Base-by-base conservation (phyloP, 805 yeast species). In the Saccharomycopsis javanensis region DNA sequence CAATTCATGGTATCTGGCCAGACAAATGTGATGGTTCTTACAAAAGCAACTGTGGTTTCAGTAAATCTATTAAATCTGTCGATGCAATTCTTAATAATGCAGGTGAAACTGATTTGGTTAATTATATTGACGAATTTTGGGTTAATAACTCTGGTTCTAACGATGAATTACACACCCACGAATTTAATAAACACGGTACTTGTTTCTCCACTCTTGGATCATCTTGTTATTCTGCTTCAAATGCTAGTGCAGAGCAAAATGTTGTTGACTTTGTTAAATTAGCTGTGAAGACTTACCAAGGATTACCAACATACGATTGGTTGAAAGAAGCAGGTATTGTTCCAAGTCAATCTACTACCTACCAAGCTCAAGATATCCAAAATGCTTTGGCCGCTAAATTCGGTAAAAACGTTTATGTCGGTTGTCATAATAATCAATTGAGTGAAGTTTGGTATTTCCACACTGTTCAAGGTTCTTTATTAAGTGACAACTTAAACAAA, bases 171-270 rank as follows among this genome's bases (percentile, higher is more conserved):
- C 91, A 97, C 97, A 76, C 79, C 37, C 97, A 91, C 70, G 97
- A 91, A 70, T 91, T 80, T 76, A 90, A 91, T 73, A 91, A 90
- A 68, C 97, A 91, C 68, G 97, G 92, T 23, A 89, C 96, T 8
- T 91, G 97, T 71, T 82, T 89, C 77, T 80, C 83, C 53, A 89
- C 97, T 0, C 72, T 91, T 51, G 59, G 51, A 18, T 30, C 33
- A n/a, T 42, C 37, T 15, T 56, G 59, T 28, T 56, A 53, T 54
- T 20, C 33, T n/a, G n/a, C n/a, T 23, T 28, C 38, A 3, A 64
- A 69, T 48, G n/a, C 27, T 30, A 33, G 13, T 18, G 15, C 56
- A 13, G 64, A 70, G 38, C 64, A 68, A 58, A 67, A 73, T 18
- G 63, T 28, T 57, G 64, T 66, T 27, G 56, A 67, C 16, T 63